Base-by-base conservation (phyloP, 208 protist genomes). In the Herpetomonas samuelpessoai region DNA sequence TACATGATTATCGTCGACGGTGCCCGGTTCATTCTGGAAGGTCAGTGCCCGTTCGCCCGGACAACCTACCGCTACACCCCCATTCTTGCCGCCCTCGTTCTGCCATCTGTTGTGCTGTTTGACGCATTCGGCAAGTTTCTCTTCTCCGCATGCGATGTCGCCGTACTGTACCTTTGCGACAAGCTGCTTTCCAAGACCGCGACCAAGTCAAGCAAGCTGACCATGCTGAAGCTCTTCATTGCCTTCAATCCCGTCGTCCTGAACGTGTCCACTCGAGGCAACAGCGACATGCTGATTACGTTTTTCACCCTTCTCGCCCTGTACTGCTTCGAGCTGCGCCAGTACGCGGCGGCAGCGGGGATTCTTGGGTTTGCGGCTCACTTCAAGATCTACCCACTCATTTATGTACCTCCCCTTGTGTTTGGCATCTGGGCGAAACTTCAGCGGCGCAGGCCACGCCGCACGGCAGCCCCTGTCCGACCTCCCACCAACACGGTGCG, bases 1-100 rank as follows among this genome's bases (percentile, higher is more conserved):
- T 98, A 98, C 69, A 79, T 81, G 72, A 97, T 98, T 46, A 92
- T 98, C 59, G 91, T 96, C 3, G 97, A 98, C 60, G 97, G 92
- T 4, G 93, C 97, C 7, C n/a, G 48, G 45, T 74, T 85, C 24
- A 84, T 97, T 63, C 63, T 81, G n/a, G 19, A 68, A 18, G 96
- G 96, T 16, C 64, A 71, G 26, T 85, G 74, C 0, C 97, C 97
- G 0, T 98, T 95, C 66, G 80, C 92, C 54, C 86, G 97, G 24
- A 78, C 75, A 9, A 98, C 97, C 9, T 98, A 97, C 73, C 88
- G 97, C 35, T 98, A 98, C 75, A 97, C 96, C 3, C 97, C 97
- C 22, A 58, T 98, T 18, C 75, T 98, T 18, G 86, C 93, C 2
- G 75, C 69, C 0, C 60, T 97, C n/a, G 65, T 93, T 47, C 41